phyloP scores from a whole-genome alignment of 208 protist genomes.

The Naegleria lovaniensis region DNA sequence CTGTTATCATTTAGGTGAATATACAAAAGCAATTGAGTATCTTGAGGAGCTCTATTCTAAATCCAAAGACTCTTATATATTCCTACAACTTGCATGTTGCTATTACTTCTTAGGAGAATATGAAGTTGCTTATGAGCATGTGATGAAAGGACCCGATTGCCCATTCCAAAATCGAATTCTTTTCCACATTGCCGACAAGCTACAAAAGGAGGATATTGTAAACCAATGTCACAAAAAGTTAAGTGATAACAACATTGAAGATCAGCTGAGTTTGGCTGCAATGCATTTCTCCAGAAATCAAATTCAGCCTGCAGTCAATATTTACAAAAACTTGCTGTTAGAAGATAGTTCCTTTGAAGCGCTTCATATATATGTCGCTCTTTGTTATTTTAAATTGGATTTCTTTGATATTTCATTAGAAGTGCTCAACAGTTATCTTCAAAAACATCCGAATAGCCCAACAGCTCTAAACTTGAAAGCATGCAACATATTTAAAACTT shows the following conservation, averaged over 20 bases:
- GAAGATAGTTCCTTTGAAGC: slow-evolving; percentile 82
- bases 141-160: slow-evolving; percentile 62
- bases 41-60: not conserved
- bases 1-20: slow-evolving; percentile 86
- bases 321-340: slow-evolving; percentile 91
- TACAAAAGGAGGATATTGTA: slow-evolving; percentile 79
- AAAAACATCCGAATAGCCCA: slow-evolving; percentile 76
- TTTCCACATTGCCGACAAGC: slow-evolving; percentile 85
- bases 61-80: slow-evolving; percentile 30
- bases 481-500: slow-evolving; percentile 87
- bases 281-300: slow-evolving; percentile 89
- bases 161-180: slow-evolving; percentile 81
- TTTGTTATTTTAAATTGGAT: slow-evolving; percentile 97
- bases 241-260: slow-evolving; percentile 69
- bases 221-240: slow-evolving; percentile 83
- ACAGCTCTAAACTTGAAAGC: slow-evolving; percentile 93
- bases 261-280: slow-evolving; percentile 82
- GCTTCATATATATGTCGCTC: slow-evolving; percentile 89
- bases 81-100: slow-evolving; percentile 49
- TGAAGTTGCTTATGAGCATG: slow-evolving; percentile 75
- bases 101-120: slow-evolving; percentile 60
- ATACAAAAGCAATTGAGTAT: slow-evolving; percentile 70
- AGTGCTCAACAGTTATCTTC: slow-evolving; percentile 77
- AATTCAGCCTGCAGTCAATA: slow-evolving; percentile 89
- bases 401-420: slow-evolving; percentile 89